Evolutionary conservation across 768 basidiomycete genomes (phyloP), one percentile per base, ranked within the genome.

Genomic region (Serendipita sp.): DNA sequence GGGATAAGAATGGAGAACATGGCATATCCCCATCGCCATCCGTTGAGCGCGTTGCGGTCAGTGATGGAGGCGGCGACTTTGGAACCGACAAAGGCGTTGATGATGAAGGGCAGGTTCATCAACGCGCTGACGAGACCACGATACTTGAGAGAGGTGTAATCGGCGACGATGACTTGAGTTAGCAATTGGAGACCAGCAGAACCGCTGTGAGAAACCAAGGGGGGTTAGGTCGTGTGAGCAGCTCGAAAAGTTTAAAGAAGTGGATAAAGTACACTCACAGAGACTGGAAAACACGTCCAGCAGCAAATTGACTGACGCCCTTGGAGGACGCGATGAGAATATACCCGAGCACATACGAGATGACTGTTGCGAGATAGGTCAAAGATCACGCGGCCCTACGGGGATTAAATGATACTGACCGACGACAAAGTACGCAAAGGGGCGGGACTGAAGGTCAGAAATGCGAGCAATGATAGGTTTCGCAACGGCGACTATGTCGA

Each of bases 381-480:
- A 18, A 13, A 40, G 64, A 27, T 48, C 31, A 15, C 18, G 48
- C 13, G 52, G 11, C 13, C 36, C 2, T 40, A 6, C 27, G 60
- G 46, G 16, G 37, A 33, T 18, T 27, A n/a, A 2, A 15, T 46
- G 23, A 5, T 16, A 79, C 81, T 75, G 68, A 83, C 82, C 69
- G 64, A 85, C 81, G 44, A 78, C 66, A 33, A 78, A 74, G 69
- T 83, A 88, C 1, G 85, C 83, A 45, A 77, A 77, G 18, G 83
- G 84, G 68, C 87, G 79, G 27, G 86, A 87, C 13, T 80, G 75
- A 5, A 86, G 81, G 70, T 89, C 87, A 6, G 86, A 82, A 44
- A 87, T 71, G 72, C 88, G 88, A 0, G 87, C 86, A 66, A 87
- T 81, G 43, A 86, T 75, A 0, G 87, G 87, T 73, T 88, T 87